These are phyloP conservation scores for Phialemonium atrogriseum DNA, from an alignment of 2,329 filamentous ascomycete genomes.

Conservation along the genomic window DNA sequence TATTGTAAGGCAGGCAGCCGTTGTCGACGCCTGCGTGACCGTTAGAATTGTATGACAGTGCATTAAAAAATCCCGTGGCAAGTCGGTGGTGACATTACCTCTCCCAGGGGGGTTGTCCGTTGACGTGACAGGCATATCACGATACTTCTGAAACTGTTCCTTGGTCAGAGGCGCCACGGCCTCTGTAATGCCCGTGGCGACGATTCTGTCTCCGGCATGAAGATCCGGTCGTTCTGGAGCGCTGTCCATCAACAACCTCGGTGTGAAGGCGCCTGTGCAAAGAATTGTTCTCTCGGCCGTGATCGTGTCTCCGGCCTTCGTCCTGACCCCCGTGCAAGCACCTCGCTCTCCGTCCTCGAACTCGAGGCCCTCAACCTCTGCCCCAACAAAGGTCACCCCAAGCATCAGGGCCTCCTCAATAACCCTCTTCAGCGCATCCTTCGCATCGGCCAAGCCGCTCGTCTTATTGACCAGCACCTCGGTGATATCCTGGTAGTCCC, in stretches of 20 bases:
- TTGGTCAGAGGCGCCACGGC: slow-evolving; percentile 46
- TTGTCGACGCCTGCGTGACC: slow-evolving; percentile 44
- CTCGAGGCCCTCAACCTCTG: slow-evolving; percentile 37
- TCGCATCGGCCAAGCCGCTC: slow-evolving; percentile 57
- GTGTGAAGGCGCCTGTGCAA: slow-evolving; percentile 50
- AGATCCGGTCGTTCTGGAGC: slow-evolving; percentile 39
- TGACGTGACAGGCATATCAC: slow-evolving; percentile 24
- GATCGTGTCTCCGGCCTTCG: slow-evolving; percentile 32
- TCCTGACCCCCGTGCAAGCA: slow-evolving; percentile 39
- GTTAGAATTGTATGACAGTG: no score
- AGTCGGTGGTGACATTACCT: slow-evolving; percentile 38
- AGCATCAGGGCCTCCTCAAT: slow-evolving; percentile 42
- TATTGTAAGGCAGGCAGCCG: slow-evolving; percentile 48
- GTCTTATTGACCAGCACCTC: slow-evolving; percentile 53
- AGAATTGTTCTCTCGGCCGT: slow-evolving; percentile 44
- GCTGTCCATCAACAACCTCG: slow-evolving; percentile 44
- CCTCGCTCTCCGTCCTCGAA: slow-evolving; percentile 36
- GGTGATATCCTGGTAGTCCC: slow-evolving; percentile 50
- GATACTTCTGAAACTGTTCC: slow-evolving; percentile 30
- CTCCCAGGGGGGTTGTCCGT: slow-evolving; percentile 27
- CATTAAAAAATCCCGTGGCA: no score
- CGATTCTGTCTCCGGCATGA: slow-evolving; percentile 43
- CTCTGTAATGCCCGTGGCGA: slow-evolving; percentile 51
- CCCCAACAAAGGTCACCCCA: slow-evolving; percentile 51
- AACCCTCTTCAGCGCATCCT: slow-evolving; percentile 45